phyloP scores from a whole-genome alignment of 2,329 filamentous ascomycete genomes.

The Arachnopeziza araneosa region DNA sequence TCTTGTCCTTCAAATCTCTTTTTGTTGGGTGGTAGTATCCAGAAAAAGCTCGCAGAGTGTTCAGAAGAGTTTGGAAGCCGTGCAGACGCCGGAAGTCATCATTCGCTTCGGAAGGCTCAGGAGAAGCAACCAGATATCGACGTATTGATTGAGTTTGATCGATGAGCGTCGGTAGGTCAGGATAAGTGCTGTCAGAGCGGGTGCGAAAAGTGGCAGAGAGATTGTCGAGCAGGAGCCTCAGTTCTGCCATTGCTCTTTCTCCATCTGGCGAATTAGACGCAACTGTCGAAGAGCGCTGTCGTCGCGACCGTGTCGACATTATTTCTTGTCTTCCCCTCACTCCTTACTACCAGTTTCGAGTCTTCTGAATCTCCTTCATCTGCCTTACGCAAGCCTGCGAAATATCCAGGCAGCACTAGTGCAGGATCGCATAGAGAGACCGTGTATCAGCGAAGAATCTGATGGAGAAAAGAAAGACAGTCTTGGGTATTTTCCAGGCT shows the following conservation, averaged over 20 bases:
- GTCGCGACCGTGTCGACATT: constrained; percentile 49
- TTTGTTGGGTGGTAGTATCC: constrained; percentile 69
- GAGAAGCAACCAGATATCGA: constrained; percentile 35
- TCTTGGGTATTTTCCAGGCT: neutral
- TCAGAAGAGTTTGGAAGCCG: constrained; percentile 71
- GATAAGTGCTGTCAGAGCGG: constrained; percentile 19
- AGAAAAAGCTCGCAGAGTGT: constrained; percentile 63
- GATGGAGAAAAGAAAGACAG: neutral
- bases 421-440: neutral
- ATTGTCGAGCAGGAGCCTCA: constrained; percentile 48
- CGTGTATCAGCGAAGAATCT: neutral
- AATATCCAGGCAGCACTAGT: constrained; percentile 15
- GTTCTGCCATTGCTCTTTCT: constrained; percentile 56
- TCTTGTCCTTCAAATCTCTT: constrained; percentile 56
- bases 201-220: constrained; percentile 32
- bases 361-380: constrained; percentile 22
- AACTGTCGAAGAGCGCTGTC: constrained; percentile 60
- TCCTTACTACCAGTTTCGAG: constrained; percentile 18
- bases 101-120: constrained; percentile 48
- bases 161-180: constrained; percentile 30
- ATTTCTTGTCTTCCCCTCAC: constrained; percentile 31
- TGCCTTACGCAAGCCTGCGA: constrained; percentile 15
- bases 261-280: constrained; percentile 49
- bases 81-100: constrained; percentile 77
- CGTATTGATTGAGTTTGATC: constrained; percentile 26